Percentiles rank a stretch among this genome's conserved stretches.
Evolutionary conservation across 192 early-diverging fungal genomes (phyloP).

Genomic region (Mortierella claussenii): DNA sequence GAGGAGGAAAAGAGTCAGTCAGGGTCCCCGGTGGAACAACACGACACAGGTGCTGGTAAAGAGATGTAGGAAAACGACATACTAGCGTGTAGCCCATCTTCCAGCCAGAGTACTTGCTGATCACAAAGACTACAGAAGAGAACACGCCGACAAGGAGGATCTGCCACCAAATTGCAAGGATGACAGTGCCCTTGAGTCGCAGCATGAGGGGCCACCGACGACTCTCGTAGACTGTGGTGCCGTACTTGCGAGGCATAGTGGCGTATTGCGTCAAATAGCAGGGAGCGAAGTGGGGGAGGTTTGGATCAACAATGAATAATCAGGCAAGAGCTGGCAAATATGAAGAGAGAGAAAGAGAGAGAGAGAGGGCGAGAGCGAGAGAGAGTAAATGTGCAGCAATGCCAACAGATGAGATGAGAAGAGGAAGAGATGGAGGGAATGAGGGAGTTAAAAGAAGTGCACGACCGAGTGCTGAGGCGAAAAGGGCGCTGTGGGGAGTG

Average conservation of each 20-base stretch:
- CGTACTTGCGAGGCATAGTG: constrained; percentile 33
- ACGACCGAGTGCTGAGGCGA: not conserved
- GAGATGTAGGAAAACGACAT: not conserved
- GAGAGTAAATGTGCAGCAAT: too few relatives aligned
- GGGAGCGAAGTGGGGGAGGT: too few relatives aligned
- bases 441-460: not conserved
- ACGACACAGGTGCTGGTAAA: too few relatives aligned
- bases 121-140: constrained; percentile 19
- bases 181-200: constrained; percentile 47
- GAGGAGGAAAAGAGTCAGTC: too few relatives aligned
- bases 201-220: constrained; percentile 44
- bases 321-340: not conserved
- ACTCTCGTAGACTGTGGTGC: constrained; percentile 33
- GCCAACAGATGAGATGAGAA: not conserved
- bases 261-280: too few relatives aligned
- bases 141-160: constrained; percentile 26
- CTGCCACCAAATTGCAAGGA: constrained; percentile 43
- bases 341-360: not conserved
- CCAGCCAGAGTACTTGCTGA: constrained; percentile 31
- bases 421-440: not conserved
- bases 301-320: not conserved
- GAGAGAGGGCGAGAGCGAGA: not conserved
- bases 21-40: too few relatives aligned
- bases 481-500: too few relatives aligned
- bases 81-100: constrained; percentile 44